Evolutionary conservation across 768 basidiomycete genomes (phyloP).

Genomic region (Lactifluus hygrophoroides): DNA sequence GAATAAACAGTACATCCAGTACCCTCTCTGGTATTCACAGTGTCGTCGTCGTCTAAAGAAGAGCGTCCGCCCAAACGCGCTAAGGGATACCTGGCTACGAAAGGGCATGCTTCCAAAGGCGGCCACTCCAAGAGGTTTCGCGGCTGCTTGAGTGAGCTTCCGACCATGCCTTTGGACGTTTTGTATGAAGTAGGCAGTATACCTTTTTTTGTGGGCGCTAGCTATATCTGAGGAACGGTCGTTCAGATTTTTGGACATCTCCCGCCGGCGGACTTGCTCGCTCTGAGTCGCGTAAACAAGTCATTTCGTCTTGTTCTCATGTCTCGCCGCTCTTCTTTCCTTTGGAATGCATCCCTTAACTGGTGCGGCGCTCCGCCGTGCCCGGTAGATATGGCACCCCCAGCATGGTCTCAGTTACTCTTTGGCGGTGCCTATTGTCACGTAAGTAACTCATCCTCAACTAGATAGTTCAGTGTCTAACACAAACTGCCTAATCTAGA

Average conservation of each 20-base stretch:
- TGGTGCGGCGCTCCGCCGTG: background rate
- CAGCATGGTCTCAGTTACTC: conserved; percentile 12
- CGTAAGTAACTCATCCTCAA: background rate
- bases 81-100: background rate
- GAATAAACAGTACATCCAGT: background rate
- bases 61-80: background rate
- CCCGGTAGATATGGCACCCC: conserved; percentile 9
- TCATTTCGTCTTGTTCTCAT: conserved; percentile 25
- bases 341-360: conserved; percentile 24
- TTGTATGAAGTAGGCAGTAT: conserved; percentile 24
- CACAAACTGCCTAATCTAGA: background rate
- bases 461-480: background rate
- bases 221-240: background rate
- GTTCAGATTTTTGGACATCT: conserved; percentile 27
- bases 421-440: conserved; percentile 15
- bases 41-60: background rate
- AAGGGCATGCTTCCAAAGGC: background rate
- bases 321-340: conserved; percentile 14
- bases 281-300: conserved; percentile 26
- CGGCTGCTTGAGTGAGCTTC: conserved; percentile 13
- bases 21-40: background rate
- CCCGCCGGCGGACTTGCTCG: conserved; percentile 27
- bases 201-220: background rate
- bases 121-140: background rate
- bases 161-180: conserved; percentile 25